These are phyloP conservation scores for Beta macrorhiza DNA, from an alignment of 179 eudicot genomes.

Conservation along the genomic window DNA sequence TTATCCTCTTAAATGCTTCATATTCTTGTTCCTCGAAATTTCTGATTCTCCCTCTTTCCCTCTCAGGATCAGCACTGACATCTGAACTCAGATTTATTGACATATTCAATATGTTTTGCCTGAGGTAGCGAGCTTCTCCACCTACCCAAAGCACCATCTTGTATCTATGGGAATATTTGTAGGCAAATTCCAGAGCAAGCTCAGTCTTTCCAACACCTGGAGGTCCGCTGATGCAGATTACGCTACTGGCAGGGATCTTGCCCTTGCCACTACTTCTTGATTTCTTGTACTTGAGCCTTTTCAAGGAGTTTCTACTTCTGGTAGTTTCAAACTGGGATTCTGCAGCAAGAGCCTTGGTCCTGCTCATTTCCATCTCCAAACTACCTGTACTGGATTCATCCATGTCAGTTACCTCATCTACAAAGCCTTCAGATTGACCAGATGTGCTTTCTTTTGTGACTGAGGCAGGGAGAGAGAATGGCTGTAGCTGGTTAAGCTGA, in stretches of 20 bases:
- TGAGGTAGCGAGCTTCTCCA: constrained; percentile 69
- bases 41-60: constrained; percentile 78
- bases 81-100: constrained; percentile 61
- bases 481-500: not conserved
- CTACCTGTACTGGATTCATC: constrained; percentile 36
- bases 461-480: constrained; percentile 20
- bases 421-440: constrained; percentile 60
- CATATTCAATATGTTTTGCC: constrained; percentile 72
- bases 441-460: constrained; percentile 39
- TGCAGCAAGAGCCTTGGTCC: constrained; percentile 48
- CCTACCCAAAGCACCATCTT: constrained; percentile 88
- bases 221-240: constrained; percentile 65
- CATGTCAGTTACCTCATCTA: constrained; percentile 63
- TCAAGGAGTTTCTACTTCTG: constrained; percentile 50
- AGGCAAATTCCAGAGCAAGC: constrained; percentile 78
- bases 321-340: constrained; percentile 64
- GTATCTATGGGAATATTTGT: constrained; percentile 62
- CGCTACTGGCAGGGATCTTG: constrained; percentile 47
- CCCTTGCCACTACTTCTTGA: constrained; percentile 69
- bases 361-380: constrained; percentile 56
- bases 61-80: constrained; percentile 80
- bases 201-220: constrained; percentile 79
- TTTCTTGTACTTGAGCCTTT: constrained; percentile 64
- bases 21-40: constrained; percentile 86
- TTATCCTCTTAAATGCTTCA: constrained; percentile 82